phyloP scores from a whole-genome alignment of 257 asterid species.

The Nicotiana attenuata region DNA sequence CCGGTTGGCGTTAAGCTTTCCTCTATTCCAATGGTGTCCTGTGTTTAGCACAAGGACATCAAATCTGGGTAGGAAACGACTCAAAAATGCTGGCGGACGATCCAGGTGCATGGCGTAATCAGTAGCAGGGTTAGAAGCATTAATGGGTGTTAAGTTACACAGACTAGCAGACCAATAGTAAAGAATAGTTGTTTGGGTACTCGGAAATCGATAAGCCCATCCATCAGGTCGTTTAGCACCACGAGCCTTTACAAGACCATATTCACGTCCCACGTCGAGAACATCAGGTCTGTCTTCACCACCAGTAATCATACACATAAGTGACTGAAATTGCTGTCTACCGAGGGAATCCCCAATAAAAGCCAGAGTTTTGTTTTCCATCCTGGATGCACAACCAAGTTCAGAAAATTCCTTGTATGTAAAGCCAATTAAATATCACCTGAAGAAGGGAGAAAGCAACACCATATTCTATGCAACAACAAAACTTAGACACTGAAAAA shows the following conservation, averaged over 20 bases:
- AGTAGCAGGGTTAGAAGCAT: conserved; percentile 34
- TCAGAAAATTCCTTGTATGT: conserved; percentile 5
- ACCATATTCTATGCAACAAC: background rate
- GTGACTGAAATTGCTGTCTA: conserved; percentile 90
- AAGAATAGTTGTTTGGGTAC: conserved; percentile 74
- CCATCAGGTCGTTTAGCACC: conserved; percentile 86
- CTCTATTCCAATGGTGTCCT: conserved; percentile 96
- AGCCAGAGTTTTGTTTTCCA: conserved; percentile 80
- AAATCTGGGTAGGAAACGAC: conserved; percentile 49
- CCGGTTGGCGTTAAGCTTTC: conserved; percentile 68
- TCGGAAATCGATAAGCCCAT: conserved; percentile 84
- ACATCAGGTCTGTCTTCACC: conserved; percentile 78
- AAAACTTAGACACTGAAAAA: background rate
- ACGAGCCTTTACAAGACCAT: conserved; percentile 81
- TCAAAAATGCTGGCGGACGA: conserved; percentile 73
- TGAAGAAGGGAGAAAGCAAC: background rate
- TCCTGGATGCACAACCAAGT: conserved; percentile 41
- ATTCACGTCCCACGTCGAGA: conserved; percentile 65
- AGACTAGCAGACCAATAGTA: conserved; percentile 98
- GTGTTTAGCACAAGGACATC: conserved; percentile 76
- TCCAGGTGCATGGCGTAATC: conserved; percentile 89
- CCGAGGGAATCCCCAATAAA: conserved; percentile 92
- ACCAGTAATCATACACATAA: conserved; percentile 90
- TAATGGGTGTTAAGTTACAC: conserved; percentile 64
- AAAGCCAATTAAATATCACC: background rate